Evolutionary conservation across 116 monocot species (phyloP).

Genomic region (Dioscorea cayenensis): DNA sequence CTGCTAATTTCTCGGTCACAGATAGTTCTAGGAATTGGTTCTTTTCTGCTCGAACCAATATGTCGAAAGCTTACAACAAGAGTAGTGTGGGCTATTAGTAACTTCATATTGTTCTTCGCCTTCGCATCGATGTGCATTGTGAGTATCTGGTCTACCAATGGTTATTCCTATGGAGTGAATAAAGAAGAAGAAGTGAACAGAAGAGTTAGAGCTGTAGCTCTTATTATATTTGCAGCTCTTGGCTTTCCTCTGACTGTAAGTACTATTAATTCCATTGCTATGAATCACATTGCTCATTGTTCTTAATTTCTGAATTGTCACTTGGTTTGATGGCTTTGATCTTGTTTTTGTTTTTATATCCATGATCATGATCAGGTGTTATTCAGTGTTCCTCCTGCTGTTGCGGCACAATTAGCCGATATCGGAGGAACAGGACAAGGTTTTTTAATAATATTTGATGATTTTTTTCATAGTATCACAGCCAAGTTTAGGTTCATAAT

Average conservation of each 20-base stretch:
- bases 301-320: no score
- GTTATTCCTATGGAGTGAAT: conserved; percentile 2
- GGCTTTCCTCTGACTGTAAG: conserved; percentile 8
- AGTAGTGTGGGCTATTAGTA: conserved; percentile 48
- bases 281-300: no score
- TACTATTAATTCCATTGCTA: no score
- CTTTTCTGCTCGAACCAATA: conserved; percentile 46
- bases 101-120: conserved; percentile 35
- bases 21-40: conserved; percentile 42
- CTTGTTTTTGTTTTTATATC: no score
- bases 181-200: conserved; percentile 2
- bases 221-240: conserved; percentile 34
- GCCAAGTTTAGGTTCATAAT: neutral
- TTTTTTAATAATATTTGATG: conserved; percentile 6
- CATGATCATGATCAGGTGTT: conserved; percentile 35
- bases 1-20: neutral
- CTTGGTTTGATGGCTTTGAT: no score
- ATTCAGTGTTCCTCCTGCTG: conserved; percentile 84
- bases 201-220: conserved; percentile 15
- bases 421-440: conserved; percentile 79
- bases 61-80: conserved; percentile 34
- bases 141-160: conserved; percentile 7
- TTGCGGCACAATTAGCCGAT: conserved; percentile 60
- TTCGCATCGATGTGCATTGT: conserved; percentile 27
- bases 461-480: neutral